Evolutionary conservation across 2,329 filamentous ascomycete genomes (phyloP).

Genomic region (Leptographium flavum): DNA sequence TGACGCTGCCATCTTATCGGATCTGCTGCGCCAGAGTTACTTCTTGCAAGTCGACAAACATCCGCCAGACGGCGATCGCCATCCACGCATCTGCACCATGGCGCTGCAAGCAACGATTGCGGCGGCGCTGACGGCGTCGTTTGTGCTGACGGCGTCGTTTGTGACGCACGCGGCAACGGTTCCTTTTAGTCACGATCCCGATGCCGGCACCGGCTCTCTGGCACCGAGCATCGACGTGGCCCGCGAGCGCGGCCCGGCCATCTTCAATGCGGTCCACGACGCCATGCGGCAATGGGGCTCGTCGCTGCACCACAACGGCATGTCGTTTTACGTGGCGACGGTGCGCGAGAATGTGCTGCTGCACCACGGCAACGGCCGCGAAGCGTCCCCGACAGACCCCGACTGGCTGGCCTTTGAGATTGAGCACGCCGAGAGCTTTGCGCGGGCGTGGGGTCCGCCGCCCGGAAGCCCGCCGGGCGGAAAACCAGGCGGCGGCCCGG

Average conservation of each 20-base stretch:
- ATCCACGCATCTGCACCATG: no score
- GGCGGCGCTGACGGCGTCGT: no score
- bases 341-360: slow-evolving; percentile 50
- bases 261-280: slow-evolving; percentile 39
- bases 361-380: slow-evolving; percentile 45
- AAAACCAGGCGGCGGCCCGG: no score
- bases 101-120: no score
- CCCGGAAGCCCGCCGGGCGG: background rate
- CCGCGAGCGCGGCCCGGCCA: slow-evolving; percentile 21
- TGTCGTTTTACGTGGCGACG: slow-evolving; percentile 54
- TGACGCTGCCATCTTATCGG: no score
- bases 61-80: no score
- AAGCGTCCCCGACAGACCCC: slow-evolving; percentile 29
- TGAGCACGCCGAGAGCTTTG: slow-evolving; percentile 57
- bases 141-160: no score
- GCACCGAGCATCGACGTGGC: slow-evolving; percentile 1
- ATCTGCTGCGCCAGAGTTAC: no score
- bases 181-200: no score
- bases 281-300: slow-evolving; percentile 53
- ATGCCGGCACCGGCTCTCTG: no score
- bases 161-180: no score
- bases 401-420: slow-evolving; percentile 69
- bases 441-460: slow-evolving; percentile 37
- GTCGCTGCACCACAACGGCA: slow-evolving; percentile 59
- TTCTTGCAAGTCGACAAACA: no score